phyloP scores from a whole-genome alignment of 768 basidiomycete species.

The Russula sp. region DNA sequence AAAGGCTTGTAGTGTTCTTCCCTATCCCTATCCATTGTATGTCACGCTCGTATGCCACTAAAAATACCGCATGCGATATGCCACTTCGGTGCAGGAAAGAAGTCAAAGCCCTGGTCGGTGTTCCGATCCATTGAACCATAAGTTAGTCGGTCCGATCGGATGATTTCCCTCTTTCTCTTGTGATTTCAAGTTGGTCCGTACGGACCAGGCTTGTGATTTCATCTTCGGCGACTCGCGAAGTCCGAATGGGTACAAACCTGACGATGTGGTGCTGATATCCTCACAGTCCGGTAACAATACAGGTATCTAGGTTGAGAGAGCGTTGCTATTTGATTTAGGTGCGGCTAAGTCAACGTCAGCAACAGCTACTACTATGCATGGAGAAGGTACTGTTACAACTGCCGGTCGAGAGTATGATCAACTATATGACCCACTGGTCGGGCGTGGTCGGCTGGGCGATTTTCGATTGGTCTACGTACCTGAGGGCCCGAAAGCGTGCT shows the following conservation, averaged over 20 bases:
- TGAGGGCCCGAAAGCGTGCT: background rate
- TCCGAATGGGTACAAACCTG: too few species aligned
- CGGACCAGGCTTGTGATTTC: background rate
- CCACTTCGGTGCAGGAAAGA: background rate
- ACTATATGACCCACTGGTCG: background rate
- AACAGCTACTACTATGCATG: background rate
- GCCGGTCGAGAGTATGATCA: background rate
- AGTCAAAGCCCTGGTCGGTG: too few species aligned
- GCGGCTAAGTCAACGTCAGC: background rate
- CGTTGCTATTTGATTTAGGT: too few species aligned
- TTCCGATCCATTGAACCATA: background rate
- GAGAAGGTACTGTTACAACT: too few species aligned
- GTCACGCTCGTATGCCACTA: slow-evolving; percentile 36
- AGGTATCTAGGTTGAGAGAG: background rate
- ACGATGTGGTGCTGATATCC: too few species aligned
- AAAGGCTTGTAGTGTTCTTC: slow-evolving; percentile 22
- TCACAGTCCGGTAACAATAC: too few species aligned
- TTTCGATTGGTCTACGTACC: background rate
- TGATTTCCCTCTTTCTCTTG: background rate
- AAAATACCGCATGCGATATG: slow-evolving; percentile 25
- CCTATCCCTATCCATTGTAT: slow-evolving; percentile 19
- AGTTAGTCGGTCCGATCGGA: background rate
- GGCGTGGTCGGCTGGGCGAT: background rate
- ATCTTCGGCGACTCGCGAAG: background rate
- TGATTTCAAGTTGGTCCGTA: too few species aligned